Evolutionary conservation across 169 alveolate genomes (phyloP), one percentile per base, ranked within the genome.

Genomic region (Blepharisma undulans): DNA sequence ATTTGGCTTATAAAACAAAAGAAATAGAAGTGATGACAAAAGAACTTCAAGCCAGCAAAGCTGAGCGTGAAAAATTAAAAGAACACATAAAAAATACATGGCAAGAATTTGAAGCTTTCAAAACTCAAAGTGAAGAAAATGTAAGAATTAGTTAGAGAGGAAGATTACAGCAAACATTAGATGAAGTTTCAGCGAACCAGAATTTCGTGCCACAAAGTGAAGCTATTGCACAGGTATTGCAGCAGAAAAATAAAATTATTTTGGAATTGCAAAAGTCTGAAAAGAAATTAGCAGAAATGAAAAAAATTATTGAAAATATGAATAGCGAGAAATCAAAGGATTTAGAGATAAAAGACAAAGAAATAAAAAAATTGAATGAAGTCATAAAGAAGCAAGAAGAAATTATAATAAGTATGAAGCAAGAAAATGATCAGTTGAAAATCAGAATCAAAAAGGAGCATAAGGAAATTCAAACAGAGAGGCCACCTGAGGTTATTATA

Each of bases 61-160:
- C 36, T 29, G 87, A 79, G 19, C 29, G 61, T n/a, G 36, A 79
- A 30, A 79, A 79, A 33, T 79, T 79, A 22, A 79, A 79, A 33
- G 87, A 79, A 29, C 87, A 79, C 66, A 27, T 79, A n/a, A 79
- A 33, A 30, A 79, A 79, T 14, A 32, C 34, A n/a, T 79, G 87
- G 87, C 30, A 79, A 33, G 87, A 79, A 22, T 79, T 27, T 6
- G 36, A 79, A 33, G 27, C 29, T n/a, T 79, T 27, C 14, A 79
- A 33, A 33, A 79, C 10, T 27, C 61, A 79, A 79, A 79, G 61
- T 32, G 87, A 79, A 10, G 80, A 48, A 48, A 48, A 48, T 18
- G 66, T 48, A 48, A 3, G 66, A 48, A 10, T 48, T 3, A 74
- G 33, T 74, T 29, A 74, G 30, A 74, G 81, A 74, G 10, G 33